Conservation (phyloP, 139 green algal species). For the Ulvella scutata region DNA sequence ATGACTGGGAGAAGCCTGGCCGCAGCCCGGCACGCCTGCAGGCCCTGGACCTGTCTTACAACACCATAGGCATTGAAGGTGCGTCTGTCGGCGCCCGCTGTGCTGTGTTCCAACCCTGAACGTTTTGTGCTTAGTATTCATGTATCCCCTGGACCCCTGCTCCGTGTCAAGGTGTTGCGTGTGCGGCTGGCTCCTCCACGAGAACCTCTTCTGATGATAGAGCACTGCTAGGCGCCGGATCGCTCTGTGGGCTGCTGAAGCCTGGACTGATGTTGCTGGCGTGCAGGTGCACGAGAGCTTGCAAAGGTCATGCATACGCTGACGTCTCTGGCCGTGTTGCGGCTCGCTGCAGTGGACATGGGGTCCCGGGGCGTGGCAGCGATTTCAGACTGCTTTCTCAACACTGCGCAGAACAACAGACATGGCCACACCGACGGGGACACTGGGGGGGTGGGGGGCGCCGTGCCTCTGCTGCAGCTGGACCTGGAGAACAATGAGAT, state of each 20-base stretch:
- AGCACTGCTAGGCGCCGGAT: no score
- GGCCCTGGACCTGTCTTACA: not conserved
- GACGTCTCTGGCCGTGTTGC: not conserved
- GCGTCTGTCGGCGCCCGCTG: no score
- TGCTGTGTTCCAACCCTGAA: no score
- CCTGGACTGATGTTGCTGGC: no score
- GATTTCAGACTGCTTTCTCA: not conserved
- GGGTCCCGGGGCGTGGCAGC: not conserved
- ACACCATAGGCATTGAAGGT: not conserved
- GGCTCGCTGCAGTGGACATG: not conserved
- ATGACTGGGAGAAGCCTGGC: not conserved
- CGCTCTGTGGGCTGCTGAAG: no score
- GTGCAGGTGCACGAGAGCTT: not conserved
- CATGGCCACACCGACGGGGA: not conserved
- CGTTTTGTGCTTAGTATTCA: no score
- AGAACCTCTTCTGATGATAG: no score
- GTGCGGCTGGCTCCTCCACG: no score
- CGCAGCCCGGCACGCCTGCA: not conserved
- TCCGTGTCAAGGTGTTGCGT: no score
- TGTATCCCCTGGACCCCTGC: no score
- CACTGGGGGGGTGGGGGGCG: not conserved
- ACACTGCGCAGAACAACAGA: not conserved
- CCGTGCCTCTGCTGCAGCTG: not conserved
- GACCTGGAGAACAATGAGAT: constrained; percentile 1
- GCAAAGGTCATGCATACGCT: not conserved